phyloP scores from a whole-genome alignment of 495 filamentous ascomycete species.

The Eremomyces bilateralis region DNA sequence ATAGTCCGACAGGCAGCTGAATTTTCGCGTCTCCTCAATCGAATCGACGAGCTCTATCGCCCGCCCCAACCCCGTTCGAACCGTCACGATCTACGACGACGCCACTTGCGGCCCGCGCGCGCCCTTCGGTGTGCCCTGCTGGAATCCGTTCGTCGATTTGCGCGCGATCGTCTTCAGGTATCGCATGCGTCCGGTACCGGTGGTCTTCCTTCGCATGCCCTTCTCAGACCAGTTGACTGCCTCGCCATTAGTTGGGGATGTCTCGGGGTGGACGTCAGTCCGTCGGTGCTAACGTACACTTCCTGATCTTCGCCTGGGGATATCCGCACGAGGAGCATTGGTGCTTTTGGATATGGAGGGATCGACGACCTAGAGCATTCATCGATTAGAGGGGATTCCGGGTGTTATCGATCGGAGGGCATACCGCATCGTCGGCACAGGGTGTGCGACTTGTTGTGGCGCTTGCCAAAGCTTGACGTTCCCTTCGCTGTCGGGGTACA shows the following conservation, averaged over 20 bases:
- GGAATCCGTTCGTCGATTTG: constrained; percentile 92
- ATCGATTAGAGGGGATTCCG: not conserved
- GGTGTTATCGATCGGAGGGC: not conserved
- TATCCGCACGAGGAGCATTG: constrained; percentile 95
- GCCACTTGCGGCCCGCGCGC: constrained; percentile 34
- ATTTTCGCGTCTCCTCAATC: too few species aligned
- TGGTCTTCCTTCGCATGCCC: constrained; percentile 98
- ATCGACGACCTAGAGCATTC: constrained; percentile 50
- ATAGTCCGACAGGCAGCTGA: too few species aligned
- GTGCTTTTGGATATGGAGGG: constrained; percentile 98
- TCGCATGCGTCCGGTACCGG: constrained; percentile 80
- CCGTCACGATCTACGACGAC: too few species aligned
- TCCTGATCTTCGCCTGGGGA: constrained; percentile 85
- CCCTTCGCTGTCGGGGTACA: constrained; percentile 48
- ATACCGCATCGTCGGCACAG: constrained; percentile 97
- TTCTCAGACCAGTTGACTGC: constrained; percentile 99
- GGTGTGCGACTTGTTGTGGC: constrained; percentile 98
- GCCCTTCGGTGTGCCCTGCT: constrained; percentile 68
- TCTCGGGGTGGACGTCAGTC: constrained; percentile 3
- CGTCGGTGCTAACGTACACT: constrained; percentile 56
- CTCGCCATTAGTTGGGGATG: not conserved
- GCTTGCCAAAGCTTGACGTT: constrained; percentile 93
- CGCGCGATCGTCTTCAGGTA: constrained; percentile 78
- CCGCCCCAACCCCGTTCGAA: too few species aligned
- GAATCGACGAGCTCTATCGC: too few species aligned